These are phyloP conservation scores for Sanghuangporus sanghuang DNA, from an alignment of 1,284 basidiomycete species.

Conservation along the genomic window DNA sequence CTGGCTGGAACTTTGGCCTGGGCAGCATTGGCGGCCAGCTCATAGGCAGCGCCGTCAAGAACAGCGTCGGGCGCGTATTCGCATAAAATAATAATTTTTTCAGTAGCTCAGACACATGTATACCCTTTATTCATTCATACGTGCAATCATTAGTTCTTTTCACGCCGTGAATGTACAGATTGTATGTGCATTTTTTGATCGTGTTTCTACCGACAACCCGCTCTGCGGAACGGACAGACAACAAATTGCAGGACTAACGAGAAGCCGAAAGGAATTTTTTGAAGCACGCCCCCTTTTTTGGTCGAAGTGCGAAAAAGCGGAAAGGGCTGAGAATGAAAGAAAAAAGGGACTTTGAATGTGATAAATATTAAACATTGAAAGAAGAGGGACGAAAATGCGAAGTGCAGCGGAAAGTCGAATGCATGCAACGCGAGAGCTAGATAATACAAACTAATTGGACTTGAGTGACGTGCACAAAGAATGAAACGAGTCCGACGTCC, in stretches of 20 bases:
- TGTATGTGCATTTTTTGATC: neutral
- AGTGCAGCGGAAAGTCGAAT: conserved; percentile 4
- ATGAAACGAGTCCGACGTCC: neutral
- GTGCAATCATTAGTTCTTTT: neutral
- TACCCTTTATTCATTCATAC: neutral
- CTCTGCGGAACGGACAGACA: conserved; percentile 9
- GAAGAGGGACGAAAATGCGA: neutral
- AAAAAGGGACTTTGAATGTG: conserved; percentile 19
- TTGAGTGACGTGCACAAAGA: neutral
- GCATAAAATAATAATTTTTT: neutral
- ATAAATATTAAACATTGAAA: conserved; percentile 16
- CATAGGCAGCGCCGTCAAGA: conserved; percentile 73
- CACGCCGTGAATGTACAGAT: neutral
- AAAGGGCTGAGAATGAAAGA: conserved; percentile 8
- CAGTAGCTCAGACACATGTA: neutral
- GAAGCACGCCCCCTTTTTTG: neutral
- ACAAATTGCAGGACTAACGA: neutral
- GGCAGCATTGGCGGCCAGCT: conserved; percentile 78
- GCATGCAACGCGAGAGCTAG: neutral
- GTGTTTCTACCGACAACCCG: conserved; percentile 4
- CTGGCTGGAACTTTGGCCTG: conserved; percentile 58
- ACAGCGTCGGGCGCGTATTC: conserved; percentile 74
- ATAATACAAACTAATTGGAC: neutral
- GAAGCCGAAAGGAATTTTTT: conserved; percentile 5
- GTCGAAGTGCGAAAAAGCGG: conserved; percentile 11